Evolutionary conservation across 2,329 filamentous ascomycete species (phyloP).

Genomic region (Chalaropsis ovoidea): DNA sequence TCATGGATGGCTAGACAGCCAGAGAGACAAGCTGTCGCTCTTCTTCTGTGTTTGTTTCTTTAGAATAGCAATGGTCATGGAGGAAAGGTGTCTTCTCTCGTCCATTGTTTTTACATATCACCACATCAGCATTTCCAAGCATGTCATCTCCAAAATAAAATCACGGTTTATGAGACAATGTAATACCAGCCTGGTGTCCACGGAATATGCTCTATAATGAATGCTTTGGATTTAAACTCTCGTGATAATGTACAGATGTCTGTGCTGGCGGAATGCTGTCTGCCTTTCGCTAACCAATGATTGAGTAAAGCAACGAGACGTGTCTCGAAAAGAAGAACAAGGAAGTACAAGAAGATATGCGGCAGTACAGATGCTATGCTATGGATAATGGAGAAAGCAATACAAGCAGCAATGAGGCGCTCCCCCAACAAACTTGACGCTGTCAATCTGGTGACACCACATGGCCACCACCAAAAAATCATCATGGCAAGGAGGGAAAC

Average conservation of each 20-base stretch:
- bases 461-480: neutral
- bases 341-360: neutral
- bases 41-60: neutral
- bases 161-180: slow-evolving; percentile 13
- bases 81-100: slow-evolving; percentile 13
- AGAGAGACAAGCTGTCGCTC: slow-evolving; percentile 3
- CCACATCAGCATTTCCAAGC: slow-evolving; percentile 21
- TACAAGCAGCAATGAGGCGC: neutral
- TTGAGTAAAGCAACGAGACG: neutral
- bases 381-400: slow-evolving; percentile 9
- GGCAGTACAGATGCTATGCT: neutral
- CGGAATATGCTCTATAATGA: neutral
- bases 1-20: neutral
- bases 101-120: slow-evolving; percentile 16
- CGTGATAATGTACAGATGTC: neutral
- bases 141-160: slow-evolving; percentile 20
- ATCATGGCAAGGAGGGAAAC: neutral
- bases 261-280: neutral
- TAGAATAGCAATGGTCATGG: slow-evolving; percentile 6
- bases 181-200: neutral
- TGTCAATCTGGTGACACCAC: neutral
- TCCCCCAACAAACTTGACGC: neutral
- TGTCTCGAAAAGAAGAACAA: neutral
- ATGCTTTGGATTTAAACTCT: neutral
- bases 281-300: too few species aligned